Percentiles rank a stretch among this genome's conserved stretches.
Conservation (phyloP, 108 stramenopile genomes). For the Nitzschia inconspicua region DNA sequence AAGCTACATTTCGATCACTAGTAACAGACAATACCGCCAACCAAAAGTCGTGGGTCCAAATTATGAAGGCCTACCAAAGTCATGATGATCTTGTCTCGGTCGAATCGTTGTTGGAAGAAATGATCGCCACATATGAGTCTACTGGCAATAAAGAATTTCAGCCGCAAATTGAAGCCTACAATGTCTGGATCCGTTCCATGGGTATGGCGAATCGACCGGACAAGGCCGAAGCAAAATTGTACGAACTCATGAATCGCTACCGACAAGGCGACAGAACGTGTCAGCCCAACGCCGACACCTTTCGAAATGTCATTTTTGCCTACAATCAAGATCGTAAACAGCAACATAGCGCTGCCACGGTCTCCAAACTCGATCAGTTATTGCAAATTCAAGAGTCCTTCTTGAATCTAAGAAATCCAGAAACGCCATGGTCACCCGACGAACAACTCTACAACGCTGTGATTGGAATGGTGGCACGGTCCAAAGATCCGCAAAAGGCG, state of each 20-base stretch:
- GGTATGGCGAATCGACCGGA: conserved; percentile 9
- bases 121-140: conserved; percentile 24
- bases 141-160: conserved; percentile 25
- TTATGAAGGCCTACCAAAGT: conserved; percentile 32
- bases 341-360: neutral
- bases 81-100: conserved; percentile 10
- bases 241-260: conserved; percentile 45
- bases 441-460: conserved; percentile 39
- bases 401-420: neutral
- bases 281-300: conserved; percentile 44
- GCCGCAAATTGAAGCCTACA: conserved; percentile 36
- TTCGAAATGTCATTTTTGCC: conserved; percentile 22
- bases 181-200: conserved; percentile 28
- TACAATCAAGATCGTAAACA: conserved; percentile 5
- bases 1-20: conserved; percentile 21
- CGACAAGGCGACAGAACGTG: conserved; percentile 43
- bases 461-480: conserved; percentile 40
- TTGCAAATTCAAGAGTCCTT: conserved; percentile 35
- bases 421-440: conserved; percentile 2
- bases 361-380: conserved; percentile 35
- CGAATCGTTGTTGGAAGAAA: conserved; percentile 19
- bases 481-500: conserved; percentile 54
- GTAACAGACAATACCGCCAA: conserved; percentile 23
- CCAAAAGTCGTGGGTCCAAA: conserved; percentile 39
- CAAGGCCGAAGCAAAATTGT: conserved; percentile 39